Evolutionary conservation across 2,329 filamentous ascomycete genomes (phyloP), one percentile per base, ranked within the genome.

Genomic region (Stagonosporopsis vannaccii): DNA sequence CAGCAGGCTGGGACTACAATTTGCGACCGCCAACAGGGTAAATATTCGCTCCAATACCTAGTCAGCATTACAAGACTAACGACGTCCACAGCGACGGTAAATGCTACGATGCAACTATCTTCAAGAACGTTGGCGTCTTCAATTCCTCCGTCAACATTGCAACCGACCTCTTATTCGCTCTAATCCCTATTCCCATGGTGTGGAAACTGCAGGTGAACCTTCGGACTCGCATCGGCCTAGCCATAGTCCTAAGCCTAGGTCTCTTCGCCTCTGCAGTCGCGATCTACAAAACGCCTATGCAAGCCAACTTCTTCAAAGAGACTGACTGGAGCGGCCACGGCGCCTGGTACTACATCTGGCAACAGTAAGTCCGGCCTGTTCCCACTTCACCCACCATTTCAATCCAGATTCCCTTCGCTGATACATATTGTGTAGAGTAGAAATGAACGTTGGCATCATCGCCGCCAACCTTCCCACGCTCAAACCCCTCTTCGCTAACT

Each of bases 111-210:
- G 73, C 8, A 67, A 69, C n/a, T 77, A 77, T 75, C 1, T 82
- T 79, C 65, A 77, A 72, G 17, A 73, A 73, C n/a, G 75, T 82
- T 22, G 80, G 79, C 15, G 63, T 83, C 33, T 77, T 78, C 63
- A 81, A 82, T 67, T 80, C 77, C 55, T 70, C 69, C 22, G 58
- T 78, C 59, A 78, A 75, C 56, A 76, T 77, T 54, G 58, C 67
- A 2, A 78, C 77, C 30, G 76, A 78, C 57, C 63, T 76, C 9
- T 55, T 77, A 6, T 76, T 80, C 58, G 78, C 78, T 0, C 52
- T 75, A 1, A 61, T 79, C 3, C 78, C 79, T 1, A 73, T 80
- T 9, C 77, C 78, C 4, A 73, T 80, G 65, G 72, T 81, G 22
- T 69, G 76, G 61, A 73, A 68, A 25, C 67, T 80, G 2, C 75